A percentile compares a stretch with the other conserved stretches of the same genome.
phyloP scores from a whole-genome alignment of 371 early-diverging fungal species.

The Mortierella sp. region DNA sequence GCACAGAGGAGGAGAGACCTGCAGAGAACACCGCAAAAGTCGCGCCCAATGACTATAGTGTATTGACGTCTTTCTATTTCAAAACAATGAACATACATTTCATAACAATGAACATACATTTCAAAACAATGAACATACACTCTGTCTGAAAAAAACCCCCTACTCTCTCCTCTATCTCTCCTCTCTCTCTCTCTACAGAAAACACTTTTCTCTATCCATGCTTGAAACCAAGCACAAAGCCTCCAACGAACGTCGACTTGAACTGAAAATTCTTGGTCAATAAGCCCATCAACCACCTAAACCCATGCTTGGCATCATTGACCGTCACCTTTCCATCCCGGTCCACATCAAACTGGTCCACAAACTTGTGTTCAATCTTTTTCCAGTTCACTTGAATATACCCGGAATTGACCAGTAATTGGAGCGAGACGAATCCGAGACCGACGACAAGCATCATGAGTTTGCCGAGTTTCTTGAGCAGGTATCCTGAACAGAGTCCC shows the following conservation, averaged over 20 bases:
- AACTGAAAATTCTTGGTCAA: constrained; percentile 74
- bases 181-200: background rate
- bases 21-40: too few species aligned
- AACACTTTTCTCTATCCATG: constrained; percentile 60
- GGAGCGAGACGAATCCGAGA: constrained; percentile 44
- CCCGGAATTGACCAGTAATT: constrained; percentile 67
- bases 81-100: too few species aligned
- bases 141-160: too few species aligned
- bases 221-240: constrained; percentile 66
- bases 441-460: constrained; percentile 47
- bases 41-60: too few species aligned
- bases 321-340: constrained; percentile 66
- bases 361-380: constrained; percentile 59
- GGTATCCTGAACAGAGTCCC: constrained; percentile 53
- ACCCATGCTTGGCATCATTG: constrained; percentile 60
- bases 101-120: too few species aligned
- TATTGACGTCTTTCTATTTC: too few species aligned
- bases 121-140: too few species aligned
- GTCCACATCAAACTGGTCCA: constrained; percentile 64
- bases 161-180: background rate
- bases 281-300: constrained; percentile 62
- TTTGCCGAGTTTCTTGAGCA: constrained; percentile 57
- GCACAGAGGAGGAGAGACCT: too few species aligned
- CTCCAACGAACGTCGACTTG: constrained; percentile 69
- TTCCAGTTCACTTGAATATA: constrained; percentile 72